A percentile compares a stretch with the other conserved stretches of the same genome.
Evolutionary conservation across 768 basidiomycete genomes (phyloP).

Genomic region (Russula dissimulans): DNA sequence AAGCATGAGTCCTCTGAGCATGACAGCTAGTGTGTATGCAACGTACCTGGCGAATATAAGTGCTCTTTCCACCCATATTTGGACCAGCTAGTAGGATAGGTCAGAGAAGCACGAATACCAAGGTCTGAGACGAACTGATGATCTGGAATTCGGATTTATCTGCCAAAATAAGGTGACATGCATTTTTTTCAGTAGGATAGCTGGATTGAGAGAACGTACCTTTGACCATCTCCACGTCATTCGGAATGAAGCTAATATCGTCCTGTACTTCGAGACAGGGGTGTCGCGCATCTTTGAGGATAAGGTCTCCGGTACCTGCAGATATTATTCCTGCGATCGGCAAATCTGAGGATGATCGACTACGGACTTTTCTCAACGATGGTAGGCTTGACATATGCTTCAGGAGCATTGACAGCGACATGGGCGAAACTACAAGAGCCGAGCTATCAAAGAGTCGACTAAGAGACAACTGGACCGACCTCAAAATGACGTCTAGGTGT

Average conservation of each 20-base stretch:
- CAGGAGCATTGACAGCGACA: constrained; percentile 79
- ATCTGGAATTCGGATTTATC: constrained; percentile 90
- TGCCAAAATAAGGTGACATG: constrained; percentile 22
- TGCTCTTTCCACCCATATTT: constrained; percentile 98
- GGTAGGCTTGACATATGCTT: constrained; percentile 80
- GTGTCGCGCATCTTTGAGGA: constrained; percentile 82
- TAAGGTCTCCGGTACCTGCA: constrained; percentile 68
- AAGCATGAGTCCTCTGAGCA: background rate
- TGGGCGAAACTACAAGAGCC: constrained; percentile 66
- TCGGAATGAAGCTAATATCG: constrained; percentile 89
- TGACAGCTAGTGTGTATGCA: background rate
- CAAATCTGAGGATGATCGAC: background rate
- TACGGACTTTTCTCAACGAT: constrained; percentile 63
- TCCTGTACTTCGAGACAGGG: constrained; percentile 97
- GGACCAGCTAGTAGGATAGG: constrained; percentile 59
- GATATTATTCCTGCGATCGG: background rate
- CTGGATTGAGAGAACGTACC: constrained; percentile 31
- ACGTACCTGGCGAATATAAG: constrained; percentile 82
- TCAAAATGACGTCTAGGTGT: constrained; percentile 83
- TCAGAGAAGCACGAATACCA: background rate
- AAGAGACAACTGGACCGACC: constrained; percentile 35
- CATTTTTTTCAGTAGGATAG: background rate
- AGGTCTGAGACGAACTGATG: constrained; percentile 50
- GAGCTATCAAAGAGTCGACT: background rate
- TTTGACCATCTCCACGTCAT: constrained; percentile 92